A percentile compares a stretch with the other conserved stretches of the same genome.
Evolutionary conservation across 805 yeast species (phyloP).

Genomic region (Candida cerambycidarum): DNA sequence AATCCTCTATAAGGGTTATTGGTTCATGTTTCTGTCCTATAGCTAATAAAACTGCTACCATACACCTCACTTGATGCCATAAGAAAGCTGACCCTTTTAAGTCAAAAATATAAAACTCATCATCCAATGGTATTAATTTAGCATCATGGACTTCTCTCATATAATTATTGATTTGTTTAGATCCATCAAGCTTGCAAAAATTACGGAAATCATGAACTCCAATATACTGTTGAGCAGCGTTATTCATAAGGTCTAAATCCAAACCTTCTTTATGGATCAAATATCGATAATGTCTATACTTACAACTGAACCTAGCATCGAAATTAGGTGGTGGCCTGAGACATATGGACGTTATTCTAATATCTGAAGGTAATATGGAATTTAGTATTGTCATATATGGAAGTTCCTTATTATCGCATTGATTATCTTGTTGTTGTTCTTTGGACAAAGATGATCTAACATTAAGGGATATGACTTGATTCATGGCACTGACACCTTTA

Average conservation of each 20-base stretch:
- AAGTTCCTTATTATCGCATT: slow-evolving; percentile 64
- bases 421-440: slow-evolving; percentile 61
- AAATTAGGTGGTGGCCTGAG: slow-evolving; percentile 79
- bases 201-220: slow-evolving; percentile 92
- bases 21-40: slow-evolving; percentile 78
- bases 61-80: slow-evolving; percentile 98
- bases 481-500: slow-evolving; percentile 95
- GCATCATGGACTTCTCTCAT: slow-evolving; percentile 60
- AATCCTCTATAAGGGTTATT: slow-evolving; percentile 53
- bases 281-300: slow-evolving; percentile 82
- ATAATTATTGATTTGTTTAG: slow-evolving; percentile 85
- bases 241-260: slow-evolving; percentile 64
- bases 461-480: slow-evolving; percentile 81
- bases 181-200: slow-evolving; percentile 91
- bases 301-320: slow-evolving; percentile 92
- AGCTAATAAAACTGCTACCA: slow-evolving; percentile 79
- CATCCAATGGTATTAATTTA: slow-evolving; percentile 40
- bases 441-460: slow-evolving; percentile 66
- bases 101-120: slow-evolving; percentile 66
- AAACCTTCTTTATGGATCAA: slow-evolving; percentile 59
- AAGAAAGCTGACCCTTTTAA: slow-evolving; percentile 85
- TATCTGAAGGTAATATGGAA: slow-evolving; percentile 75
- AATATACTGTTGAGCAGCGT: slow-evolving; percentile 59
- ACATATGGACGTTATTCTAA: slow-evolving; percentile 78
- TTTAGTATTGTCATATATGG: slow-evolving; percentile 77